phyloP scores from a whole-genome alignment of 495 filamentous ascomycete genomes.

The Penicillium silybi region DNA sequence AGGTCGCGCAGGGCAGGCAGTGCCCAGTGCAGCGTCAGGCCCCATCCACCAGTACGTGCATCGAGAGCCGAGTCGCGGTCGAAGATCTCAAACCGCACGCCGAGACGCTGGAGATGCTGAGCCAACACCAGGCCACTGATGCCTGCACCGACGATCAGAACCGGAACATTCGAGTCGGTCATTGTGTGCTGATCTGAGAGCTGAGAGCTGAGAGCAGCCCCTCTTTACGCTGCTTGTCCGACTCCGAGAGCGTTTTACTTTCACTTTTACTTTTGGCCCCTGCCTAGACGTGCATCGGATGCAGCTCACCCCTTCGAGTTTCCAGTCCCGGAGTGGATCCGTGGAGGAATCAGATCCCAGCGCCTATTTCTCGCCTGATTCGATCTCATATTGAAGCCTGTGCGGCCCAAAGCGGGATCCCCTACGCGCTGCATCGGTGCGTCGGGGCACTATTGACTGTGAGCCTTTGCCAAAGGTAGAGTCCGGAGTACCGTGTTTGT shows the following conservation, averaged over 20 bases:
- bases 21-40: constrained; percentile 57
- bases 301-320: no score
- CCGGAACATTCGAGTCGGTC: constrained; percentile 17
- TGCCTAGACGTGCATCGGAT: not conserved
- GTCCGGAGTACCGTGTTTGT: not conserved
- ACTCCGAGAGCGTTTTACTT: not conserved
- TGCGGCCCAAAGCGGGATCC: not conserved
- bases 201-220: not conserved
- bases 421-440: not conserved
- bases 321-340: no score
- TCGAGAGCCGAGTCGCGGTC: constrained; percentile 48
- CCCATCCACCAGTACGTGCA: constrained; percentile 52
- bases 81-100: constrained; percentile 47
- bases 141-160: constrained; percentile 58
- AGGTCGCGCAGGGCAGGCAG: constrained; percentile 46
- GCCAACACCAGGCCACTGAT: constrained; percentile 57
- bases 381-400: not conserved
- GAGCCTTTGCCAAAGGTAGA: not conserved
- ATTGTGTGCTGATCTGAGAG: constrained; percentile 5
- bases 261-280: not conserved
- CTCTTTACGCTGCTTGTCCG: not conserved
- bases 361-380: not conserved
- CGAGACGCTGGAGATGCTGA: constrained; percentile 49
- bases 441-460: not conserved
- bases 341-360: not conserved